These are phyloP conservation scores for Malania oleifera DNA, from an alignment of 164 flowering plant genomes.

Conservation along the genomic window DNA sequence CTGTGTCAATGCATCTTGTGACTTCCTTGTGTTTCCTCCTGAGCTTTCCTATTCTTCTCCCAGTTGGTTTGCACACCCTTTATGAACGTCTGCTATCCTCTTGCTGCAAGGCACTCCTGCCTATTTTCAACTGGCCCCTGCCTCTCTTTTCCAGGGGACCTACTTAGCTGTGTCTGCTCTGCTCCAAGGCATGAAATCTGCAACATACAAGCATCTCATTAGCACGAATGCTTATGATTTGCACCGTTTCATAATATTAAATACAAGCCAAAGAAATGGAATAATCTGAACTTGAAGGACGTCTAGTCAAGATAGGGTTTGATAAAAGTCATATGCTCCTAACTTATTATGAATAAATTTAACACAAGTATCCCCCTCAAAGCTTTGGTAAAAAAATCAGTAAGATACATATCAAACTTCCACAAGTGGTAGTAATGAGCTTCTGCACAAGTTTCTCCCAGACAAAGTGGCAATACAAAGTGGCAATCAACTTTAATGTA, in stretches of 20 bases:
- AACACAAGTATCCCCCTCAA: too few species aligned
- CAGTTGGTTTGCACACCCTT: conserved; percentile 83
- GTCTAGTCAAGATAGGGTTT: too few species aligned
- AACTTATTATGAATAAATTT: too few species aligned
- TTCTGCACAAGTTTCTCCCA: too few species aligned
- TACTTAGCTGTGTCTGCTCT: conserved; percentile 83
- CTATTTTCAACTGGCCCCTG: conserved; percentile 95
- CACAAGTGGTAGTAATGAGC: too few species aligned
- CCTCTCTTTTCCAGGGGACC: conserved; percentile 94
- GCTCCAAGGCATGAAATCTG: conserved; percentile 97
- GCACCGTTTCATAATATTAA: not conserved
- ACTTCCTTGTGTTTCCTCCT: conserved; percentile 71
- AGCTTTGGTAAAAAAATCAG: too few species aligned
- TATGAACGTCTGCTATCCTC: conserved; percentile 93
- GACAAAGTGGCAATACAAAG: too few species aligned
- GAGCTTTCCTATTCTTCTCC: conserved; percentile 78
- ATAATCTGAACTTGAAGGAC: too few species aligned
- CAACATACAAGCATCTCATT: conserved; percentile 10
- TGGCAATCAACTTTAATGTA: too few species aligned
- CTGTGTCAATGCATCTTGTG: conserved; percentile 60
- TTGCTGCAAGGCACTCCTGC: conserved; percentile 90
- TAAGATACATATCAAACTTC: too few species aligned
- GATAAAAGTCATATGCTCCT: too few species aligned
- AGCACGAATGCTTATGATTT: conserved; percentile 21
- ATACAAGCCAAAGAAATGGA: conserved; percentile 2